These are phyloP conservation scores for Lactarius akahatsu DNA, from an alignment of 768 basidiomycete species.

Conservation along the genomic window DNA sequence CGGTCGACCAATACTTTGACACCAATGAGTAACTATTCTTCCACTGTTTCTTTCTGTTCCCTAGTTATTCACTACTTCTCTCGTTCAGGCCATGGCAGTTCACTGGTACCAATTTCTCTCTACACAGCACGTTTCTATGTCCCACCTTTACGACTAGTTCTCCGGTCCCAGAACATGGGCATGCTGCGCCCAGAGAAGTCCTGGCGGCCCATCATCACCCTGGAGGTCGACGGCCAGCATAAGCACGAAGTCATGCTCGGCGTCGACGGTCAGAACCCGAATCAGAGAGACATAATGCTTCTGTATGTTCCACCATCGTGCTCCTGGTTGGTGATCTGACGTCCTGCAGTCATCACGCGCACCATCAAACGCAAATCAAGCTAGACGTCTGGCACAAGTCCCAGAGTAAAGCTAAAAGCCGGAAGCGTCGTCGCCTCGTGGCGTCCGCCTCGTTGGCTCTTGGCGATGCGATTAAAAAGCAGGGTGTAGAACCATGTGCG, in stretches of 20 bases:
- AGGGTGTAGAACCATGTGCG: constrained; percentile 49
- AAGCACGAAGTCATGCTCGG: constrained; percentile 59
- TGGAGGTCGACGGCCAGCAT: constrained; percentile 53
- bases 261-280: constrained; percentile 70
- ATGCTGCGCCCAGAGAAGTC: constrained; percentile 56
- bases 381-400: constrained; percentile 59
- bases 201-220: constrained; percentile 65
- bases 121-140: not conserved
- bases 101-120: constrained; percentile 28
- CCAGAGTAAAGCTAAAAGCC: constrained; percentile 57
- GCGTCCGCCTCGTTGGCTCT: constrained; percentile 52
- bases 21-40: constrained; percentile 11
- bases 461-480: constrained; percentile 51
- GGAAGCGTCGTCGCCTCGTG: constrained; percentile 54
- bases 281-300: constrained; percentile 51
- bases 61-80: not conserved
- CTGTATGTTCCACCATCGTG: constrained; percentile 45
- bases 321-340: not conserved
- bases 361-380: constrained; percentile 44
- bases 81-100: constrained; percentile 35
- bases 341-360: constrained; percentile 41
- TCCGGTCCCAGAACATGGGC: constrained; percentile 41
- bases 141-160: constrained; percentile 33
- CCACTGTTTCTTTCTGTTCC: not conserved
- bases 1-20: not conserved